Conservation (phyloP, 179 eudicot genomes). For the Corrigiola litoralis region DNA sequence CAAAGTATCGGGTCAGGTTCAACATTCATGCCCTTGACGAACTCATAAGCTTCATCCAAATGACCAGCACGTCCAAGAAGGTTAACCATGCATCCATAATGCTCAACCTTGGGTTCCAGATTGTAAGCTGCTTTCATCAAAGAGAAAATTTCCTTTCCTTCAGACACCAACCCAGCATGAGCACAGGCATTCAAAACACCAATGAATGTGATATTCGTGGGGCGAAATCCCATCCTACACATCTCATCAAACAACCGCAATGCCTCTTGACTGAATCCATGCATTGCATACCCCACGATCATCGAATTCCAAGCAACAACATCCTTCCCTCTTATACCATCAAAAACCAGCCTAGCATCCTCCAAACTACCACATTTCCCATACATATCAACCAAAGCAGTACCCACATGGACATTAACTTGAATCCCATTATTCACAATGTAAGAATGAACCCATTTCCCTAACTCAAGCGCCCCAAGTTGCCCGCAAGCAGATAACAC, state of each 20-base stretch:
- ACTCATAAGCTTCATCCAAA: conserved; percentile 47
- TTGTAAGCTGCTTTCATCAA: conserved; percentile 37
- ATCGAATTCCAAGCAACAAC: conserved; percentile 68
- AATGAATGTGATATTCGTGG: conserved; percentile 55
- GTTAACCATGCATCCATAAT: conserved; percentile 71
- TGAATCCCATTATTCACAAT: conserved; percentile 34
- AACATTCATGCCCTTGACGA: conserved; percentile 34
- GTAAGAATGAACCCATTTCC: conserved; percentile 56
- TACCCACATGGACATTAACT: conserved; percentile 42
- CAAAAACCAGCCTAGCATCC: conserved; percentile 48
- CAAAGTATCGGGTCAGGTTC: conserved; percentile 46
- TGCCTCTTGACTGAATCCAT: conserved; percentile 57
- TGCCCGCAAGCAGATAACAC: conserved; percentile 59
- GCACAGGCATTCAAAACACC: conserved; percentile 70
- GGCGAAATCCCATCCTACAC: conserved; percentile 32
- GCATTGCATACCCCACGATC: conserved; percentile 63
- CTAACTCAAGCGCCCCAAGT: conserved; percentile 56
- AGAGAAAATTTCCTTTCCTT: conserved; percentile 47
- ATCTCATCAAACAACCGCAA: conserved; percentile 41
- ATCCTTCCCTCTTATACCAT: conserved; percentile 39
- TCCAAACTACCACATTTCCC: conserved; percentile 68
- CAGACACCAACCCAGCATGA: conserved; percentile 58
- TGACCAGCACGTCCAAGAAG: conserved; percentile 56
- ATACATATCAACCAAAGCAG: conserved; percentile 69
- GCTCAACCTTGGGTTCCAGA: conserved; percentile 58